Conservation (phyloP, 2,329 filamentous ascomycete species). For the Fusarium siculi region DNA sequence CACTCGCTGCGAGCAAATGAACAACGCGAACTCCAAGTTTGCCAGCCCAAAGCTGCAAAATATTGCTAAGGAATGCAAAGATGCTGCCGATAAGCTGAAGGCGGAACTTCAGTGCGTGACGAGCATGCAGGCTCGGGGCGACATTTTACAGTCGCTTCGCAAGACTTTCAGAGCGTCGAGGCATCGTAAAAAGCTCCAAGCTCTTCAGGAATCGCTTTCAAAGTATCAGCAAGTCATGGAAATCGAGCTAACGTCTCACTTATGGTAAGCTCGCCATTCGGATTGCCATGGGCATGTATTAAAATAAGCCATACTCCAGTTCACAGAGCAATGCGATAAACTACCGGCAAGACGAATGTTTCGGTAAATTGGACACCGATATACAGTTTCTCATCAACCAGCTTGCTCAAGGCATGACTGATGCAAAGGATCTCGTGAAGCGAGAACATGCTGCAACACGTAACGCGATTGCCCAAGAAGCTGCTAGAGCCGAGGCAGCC, state of each 20-base stretch:
- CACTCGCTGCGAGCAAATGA: background rate
- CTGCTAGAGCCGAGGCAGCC: accelerated
- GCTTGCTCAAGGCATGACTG: accelerated
- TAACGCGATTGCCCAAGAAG: accelerated
- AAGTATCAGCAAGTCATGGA: accelerated
- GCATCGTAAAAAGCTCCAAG: accelerated
- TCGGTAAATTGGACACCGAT: background rate
- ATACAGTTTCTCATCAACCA: accelerated
- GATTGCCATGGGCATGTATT: accelerated
- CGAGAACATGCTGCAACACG: background rate
- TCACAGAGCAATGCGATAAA: accelerated
- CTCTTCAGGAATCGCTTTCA: accelerated
- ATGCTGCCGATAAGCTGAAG: accelerated
- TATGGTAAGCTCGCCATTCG: background rate
- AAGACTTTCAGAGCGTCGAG: accelerated
- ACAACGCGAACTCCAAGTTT: accelerated
- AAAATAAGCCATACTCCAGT: accelerated
- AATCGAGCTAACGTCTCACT: accelerated
- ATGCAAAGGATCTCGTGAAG: accelerated
- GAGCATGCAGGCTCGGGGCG: accelerated
- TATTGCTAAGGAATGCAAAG: background rate
- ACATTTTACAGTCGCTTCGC: accelerated
- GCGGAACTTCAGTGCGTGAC: accelerated
- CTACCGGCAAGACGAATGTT: background rate
- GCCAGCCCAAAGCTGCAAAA: background rate